Evolutionary conservation across 2,329 filamentous ascomycete species (phyloP), one percentile per base, ranked within the genome.

Genomic region (Parafenestella ontariensis): DNA sequence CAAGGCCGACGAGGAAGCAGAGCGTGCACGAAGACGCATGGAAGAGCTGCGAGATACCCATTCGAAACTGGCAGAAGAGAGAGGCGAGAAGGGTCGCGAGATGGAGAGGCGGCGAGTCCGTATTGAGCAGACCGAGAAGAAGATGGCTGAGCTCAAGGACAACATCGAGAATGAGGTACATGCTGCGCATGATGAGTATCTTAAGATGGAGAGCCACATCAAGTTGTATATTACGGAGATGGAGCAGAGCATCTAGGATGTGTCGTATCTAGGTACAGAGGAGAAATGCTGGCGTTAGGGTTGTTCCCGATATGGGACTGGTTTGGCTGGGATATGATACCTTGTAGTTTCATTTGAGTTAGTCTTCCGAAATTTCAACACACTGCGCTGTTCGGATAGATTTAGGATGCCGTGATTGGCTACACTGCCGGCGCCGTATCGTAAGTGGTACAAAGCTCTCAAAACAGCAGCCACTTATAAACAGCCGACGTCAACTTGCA

Each of bases 121-220:
- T 56, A 98, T 99, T 61, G 95, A 99, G 78, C 92, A 97, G 80
- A 96, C 92, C 8, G 94, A 98, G 84, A 98, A 98, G 81, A 98
- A 98, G 93, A 99, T 98, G 94, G 87, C 90, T 43, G 95, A 99
- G 76, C 83, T 99, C 65, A 98, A 97, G 73, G 95, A 98, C 75
- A 96, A 95, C 68, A 96, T 99, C 59, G 94, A 98, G 73, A 93
- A 89, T 58, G 95, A 99, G 77, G 89, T 98, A 8, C 91, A 95
- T 72, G 87, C 86, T 51, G 92, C 95, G 1, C 87, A 96, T 67
- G 93, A 96, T 63, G 92, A 98, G 80, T 99, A 96, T 77, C 84
- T 96, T 73, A 97, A 97, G 86, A 89, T 99, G 87, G 94, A 98
- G 76, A 89, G 92, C 33, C 95, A 99, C 73, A 96, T 99, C 76